Evolutionary conservation across 1,139 yeast species (phyloP).

Genomic region (Tardiomyces blankii): DNA sequence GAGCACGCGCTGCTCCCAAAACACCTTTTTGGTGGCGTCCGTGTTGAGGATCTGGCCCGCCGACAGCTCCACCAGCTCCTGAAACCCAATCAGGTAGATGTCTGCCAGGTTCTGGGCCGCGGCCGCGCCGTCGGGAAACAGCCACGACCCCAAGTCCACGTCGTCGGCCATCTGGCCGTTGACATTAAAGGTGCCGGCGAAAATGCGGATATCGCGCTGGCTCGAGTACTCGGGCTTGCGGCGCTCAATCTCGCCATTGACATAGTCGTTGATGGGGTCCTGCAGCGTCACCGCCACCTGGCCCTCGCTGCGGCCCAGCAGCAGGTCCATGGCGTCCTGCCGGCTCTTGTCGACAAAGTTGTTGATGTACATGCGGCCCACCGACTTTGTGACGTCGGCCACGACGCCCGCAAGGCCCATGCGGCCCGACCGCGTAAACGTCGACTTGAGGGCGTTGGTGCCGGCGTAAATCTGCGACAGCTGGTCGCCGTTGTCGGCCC

Average conservation of each 20-base stretch:
- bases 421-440: slow-evolving; percentile 87
- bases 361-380: slow-evolving; percentile 88
- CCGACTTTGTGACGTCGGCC: slow-evolving; percentile 93
- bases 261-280: slow-evolving; percentile 83
- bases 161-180: slow-evolving; percentile 51
- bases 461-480: slow-evolving; percentile 95
- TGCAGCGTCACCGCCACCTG: slow-evolving; percentile 65
- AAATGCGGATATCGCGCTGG: slow-evolving; percentile 46
- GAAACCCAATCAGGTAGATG: slow-evolving; percentile 72
- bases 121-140: slow-evolving; percentile 33
- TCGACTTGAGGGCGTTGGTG: slow-evolving; percentile 89
- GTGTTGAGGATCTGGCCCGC: slow-evolving; percentile 83
- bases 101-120: slow-evolving; percentile 36
- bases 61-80: slow-evolving; percentile 84
- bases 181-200: slow-evolving; percentile 81
- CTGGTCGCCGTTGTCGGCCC: slow-evolving; percentile 99
- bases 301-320: slow-evolving; percentile 69
- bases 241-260: slow-evolving; percentile 45
- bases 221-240: slow-evolving; percentile 50
- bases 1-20: slow-evolving; percentile 71
- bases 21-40: slow-evolving; percentile 56
- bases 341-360: slow-evolving; percentile 88
- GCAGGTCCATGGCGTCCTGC: slow-evolving; percentile 74
- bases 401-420: slow-evolving; percentile 95
- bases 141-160: slow-evolving; percentile 62